These are phyloP conservation scores for Sophora flavescens DNA, from an alignment of 306 rosid genomes.

Conservation along the genomic window DNA sequence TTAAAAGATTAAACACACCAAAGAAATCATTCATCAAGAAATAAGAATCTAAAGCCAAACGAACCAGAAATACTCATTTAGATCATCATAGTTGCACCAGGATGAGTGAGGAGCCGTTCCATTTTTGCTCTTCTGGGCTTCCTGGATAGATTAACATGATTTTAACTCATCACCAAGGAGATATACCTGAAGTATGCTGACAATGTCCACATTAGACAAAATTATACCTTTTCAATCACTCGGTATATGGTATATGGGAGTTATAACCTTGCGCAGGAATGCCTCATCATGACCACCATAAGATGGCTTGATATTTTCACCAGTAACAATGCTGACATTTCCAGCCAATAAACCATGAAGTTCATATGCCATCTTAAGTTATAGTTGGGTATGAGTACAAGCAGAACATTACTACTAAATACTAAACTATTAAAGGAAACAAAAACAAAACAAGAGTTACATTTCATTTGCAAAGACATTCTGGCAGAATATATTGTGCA, in stretches of 20 bases:
- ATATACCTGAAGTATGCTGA: constrained; percentile 35
- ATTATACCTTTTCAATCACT: constrained; percentile 78
- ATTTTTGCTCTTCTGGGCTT: constrained; percentile 61
- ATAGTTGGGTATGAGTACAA: constrained; percentile 22
- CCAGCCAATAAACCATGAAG: constrained; percentile 98
- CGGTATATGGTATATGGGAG: constrained; percentile 80
- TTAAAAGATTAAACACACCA: constrained; percentile 30
- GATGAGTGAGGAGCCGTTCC: constrained; percentile 79
- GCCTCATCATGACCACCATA: constrained; percentile 99
- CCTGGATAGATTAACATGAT: constrained; percentile 55
- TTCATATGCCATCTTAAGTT: constrained; percentile 91
- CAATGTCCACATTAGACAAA: constrained; percentile 5
- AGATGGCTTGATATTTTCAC: constrained; percentile 97
- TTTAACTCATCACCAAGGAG: constrained; percentile 29
- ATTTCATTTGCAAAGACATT: constrained; percentile 25
- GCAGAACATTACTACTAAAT: constrained; percentile 3
- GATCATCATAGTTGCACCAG: constrained; percentile 94
- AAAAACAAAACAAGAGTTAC: neutral
- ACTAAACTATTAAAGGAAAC: neutral
- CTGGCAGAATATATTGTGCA: constrained; percentile 4
- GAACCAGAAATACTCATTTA: constrained; percentile 92
- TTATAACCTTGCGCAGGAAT: constrained; percentile 85
- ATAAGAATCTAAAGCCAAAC: constrained; percentile 44
- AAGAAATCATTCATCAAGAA: constrained; percentile 33
- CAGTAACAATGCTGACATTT: constrained; percentile 97